These are phyloP conservation scores for Colletotrichum sp. DNA, from an alignment of 2,329 filamentous ascomycete genomes.

Conservation along the genomic window DNA sequence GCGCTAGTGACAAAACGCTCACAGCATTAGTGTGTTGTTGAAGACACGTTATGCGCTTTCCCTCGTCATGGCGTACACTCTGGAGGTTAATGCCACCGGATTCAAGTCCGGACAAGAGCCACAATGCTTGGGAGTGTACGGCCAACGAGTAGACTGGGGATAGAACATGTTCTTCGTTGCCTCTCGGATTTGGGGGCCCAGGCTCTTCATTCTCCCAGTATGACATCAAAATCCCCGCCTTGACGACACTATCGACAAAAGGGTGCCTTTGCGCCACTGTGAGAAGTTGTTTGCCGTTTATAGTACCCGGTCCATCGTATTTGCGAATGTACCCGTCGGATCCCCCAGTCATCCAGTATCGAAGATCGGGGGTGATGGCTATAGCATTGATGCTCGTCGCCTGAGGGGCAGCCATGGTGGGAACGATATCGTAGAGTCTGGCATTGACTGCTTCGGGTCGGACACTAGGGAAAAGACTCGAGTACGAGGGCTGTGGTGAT, in stretches of 20 bases:
- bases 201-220: conserved; percentile 99
- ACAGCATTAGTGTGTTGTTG: conserved; percentile 90
- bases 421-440: conserved; percentile 88
- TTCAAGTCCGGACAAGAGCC: conserved; percentile 89
- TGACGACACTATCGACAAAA: conserved; percentile 96
- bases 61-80: conserved; percentile 92
- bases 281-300: conserved; percentile 90
- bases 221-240: conserved; percentile 90
- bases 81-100: conserved; percentile 93
- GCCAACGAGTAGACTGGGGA: conserved; percentile 95
- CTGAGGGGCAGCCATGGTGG: conserved; percentile 95
- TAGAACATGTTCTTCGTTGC: conserved; percentile 67
- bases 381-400: conserved; percentile 95
- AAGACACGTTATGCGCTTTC: conserved; percentile 83
- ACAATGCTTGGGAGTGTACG: conserved; percentile 86
- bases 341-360: conserved; percentile 93
- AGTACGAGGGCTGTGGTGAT: conserved; percentile 8
- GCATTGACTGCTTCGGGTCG: conserved; percentile 82
- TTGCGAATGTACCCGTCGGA: conserved; percentile 96
- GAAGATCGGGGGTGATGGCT: conserved; percentile 89
- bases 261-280: conserved; percentile 96
- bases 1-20: conserved; percentile 80
- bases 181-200: conserved; percentile 37
- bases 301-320: conserved; percentile 93
- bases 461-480: conserved; percentile 45